Conservation (phyloP, 108 stramenopile genomes). For the Discostella stelligeroides region DNA sequence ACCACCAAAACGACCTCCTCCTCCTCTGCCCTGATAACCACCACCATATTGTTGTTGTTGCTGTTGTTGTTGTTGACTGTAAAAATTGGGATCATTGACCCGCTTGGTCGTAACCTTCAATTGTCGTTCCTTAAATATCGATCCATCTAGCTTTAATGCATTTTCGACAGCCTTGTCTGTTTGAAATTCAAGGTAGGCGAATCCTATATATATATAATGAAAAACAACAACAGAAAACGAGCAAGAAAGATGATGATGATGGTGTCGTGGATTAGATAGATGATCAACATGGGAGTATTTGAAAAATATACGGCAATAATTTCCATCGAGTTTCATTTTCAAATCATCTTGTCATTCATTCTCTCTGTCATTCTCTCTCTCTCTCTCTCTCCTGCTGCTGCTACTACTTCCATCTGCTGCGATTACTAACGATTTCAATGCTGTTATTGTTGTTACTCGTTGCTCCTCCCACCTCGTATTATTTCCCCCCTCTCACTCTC, state of each 20-base stretch:
- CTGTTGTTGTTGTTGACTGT: conserved; percentile 29
- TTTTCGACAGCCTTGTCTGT: conserved; percentile 91
- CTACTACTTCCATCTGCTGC: too few relatives aligned
- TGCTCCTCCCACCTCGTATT: not conserved
- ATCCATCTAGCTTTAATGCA: conserved; percentile 92
- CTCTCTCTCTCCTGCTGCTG: too few relatives aligned
- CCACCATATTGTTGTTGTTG: conserved; percentile 13
- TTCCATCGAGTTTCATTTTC: not conserved
- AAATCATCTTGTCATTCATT: too few relatives aligned
- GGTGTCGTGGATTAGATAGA: conserved; percentile 2
- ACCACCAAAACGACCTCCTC: conserved; percentile 44
- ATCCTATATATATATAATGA: conserved; percentile 44
- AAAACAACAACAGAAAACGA: not conserved
- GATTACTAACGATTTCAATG: too few relatives aligned
- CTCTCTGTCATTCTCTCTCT: too few relatives aligned
- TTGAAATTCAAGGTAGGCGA: conserved; percentile 84
- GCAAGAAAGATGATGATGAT: too few relatives aligned
- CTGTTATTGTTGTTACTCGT: too few relatives aligned
- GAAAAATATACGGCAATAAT: not conserved
- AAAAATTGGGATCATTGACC: conserved; percentile 80
- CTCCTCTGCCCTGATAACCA: conserved; percentile 46
- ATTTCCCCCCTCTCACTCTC: too few relatives aligned
- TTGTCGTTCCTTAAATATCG: conserved; percentile 90
- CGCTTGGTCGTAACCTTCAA: conserved; percentile 92
- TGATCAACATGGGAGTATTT: not conserved